phyloP scores from a whole-genome alignment of 306 rosid species.

The Vicia villosa region DNA sequence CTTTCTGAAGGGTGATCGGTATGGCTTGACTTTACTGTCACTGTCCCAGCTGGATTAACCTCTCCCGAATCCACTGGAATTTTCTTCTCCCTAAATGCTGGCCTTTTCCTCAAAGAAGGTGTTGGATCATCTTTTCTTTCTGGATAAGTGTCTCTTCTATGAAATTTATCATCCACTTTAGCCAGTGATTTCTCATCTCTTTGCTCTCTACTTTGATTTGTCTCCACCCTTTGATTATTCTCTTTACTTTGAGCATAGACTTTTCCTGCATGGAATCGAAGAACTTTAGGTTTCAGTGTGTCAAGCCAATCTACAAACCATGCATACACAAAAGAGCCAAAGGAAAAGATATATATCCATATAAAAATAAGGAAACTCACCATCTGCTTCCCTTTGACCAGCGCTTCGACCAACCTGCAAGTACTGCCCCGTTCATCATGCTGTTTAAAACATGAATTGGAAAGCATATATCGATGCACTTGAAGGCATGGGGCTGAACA shows the following conservation, averaged over 20 bases:
- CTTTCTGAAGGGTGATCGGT: slow-evolving; percentile 45
- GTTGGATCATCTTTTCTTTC: slow-evolving; percentile 56
- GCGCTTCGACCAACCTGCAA: slow-evolving; percentile 55
- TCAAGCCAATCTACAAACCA: slow-evolving; percentile 29
- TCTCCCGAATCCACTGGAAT: slow-evolving; percentile 49
- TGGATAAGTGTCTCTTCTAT: slow-evolving; percentile 56
- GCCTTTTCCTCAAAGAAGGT: slow-evolving; percentile 64
- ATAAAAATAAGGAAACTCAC: slow-evolving; percentile 53
- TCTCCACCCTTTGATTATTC: slow-evolving; percentile 45
- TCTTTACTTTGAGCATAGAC: slow-evolving; percentile 49
- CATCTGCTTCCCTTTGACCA: slow-evolving; percentile 58
- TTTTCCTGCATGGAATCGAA: slow-evolving; percentile 32
- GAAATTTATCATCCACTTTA: slow-evolving; percentile 42
- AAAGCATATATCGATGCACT: slow-evolving; percentile 64
- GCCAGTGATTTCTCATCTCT: slow-evolving; percentile 58
- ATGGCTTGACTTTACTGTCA: slow-evolving; percentile 50
- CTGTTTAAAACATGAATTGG: slow-evolving; percentile 78
- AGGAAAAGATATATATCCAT: background rate
- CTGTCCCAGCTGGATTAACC: slow-evolving; percentile 45
- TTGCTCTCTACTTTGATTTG: slow-evolving; percentile 45
- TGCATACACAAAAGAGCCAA: slow-evolving; percentile 20
- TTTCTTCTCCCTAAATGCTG: slow-evolving; percentile 90
- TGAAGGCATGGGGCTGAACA: slow-evolving; percentile 57
- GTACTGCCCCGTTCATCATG: slow-evolving; percentile 59
- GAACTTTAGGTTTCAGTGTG: background rate